Conservation (phyloP, 176 grass and related monocot species). For the Pontederia crassipes region DNA sequence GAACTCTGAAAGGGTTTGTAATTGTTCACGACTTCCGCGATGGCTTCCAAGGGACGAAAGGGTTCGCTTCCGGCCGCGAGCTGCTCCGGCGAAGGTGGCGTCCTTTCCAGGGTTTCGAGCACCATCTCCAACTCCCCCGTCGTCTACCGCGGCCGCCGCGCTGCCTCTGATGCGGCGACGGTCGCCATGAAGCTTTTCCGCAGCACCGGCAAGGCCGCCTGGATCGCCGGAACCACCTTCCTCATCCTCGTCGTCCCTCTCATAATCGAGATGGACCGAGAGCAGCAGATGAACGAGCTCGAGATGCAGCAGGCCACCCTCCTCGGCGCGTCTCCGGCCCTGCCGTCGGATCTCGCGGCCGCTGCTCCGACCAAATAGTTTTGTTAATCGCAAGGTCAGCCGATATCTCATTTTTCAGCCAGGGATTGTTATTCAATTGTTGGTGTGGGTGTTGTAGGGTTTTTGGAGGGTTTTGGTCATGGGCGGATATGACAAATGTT, state of each 20-base stretch:
- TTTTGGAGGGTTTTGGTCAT: too few relatives aligned
- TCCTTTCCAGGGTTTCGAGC: background rate
- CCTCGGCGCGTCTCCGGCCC: background rate
- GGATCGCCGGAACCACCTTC: constrained; percentile 7
- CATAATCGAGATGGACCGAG: constrained; percentile 16
- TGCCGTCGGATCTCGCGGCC: background rate
- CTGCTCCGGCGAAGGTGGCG: background rate
- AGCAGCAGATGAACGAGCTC: constrained; percentile 18
- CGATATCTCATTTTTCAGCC: too few relatives aligned
- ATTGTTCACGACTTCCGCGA: too few relatives aligned
- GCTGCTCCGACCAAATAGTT: background rate
- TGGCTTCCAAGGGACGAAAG: background rate
- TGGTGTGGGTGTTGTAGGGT: too few relatives aligned
- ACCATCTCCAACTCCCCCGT: background rate
- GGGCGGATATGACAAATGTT: too few relatives aligned
- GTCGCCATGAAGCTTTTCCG: constrained; percentile 6
- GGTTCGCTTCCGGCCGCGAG: background rate
- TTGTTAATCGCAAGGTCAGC: too few relatives aligned
- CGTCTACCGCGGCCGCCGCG: constrained; percentile 2
- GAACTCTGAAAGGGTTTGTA: too few relatives aligned
- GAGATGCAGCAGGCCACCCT: constrained; percentile 15
- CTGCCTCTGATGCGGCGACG: constrained; percentile 2
- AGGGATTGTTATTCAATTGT: too few relatives aligned
- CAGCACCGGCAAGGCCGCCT: constrained; percentile 1
- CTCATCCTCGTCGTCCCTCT: constrained; percentile 10